These are phyloP conservation scores for Trypanosoma rangeli DNA, from an alignment of 208 protist genomes.

Conservation along the genomic window DNA sequence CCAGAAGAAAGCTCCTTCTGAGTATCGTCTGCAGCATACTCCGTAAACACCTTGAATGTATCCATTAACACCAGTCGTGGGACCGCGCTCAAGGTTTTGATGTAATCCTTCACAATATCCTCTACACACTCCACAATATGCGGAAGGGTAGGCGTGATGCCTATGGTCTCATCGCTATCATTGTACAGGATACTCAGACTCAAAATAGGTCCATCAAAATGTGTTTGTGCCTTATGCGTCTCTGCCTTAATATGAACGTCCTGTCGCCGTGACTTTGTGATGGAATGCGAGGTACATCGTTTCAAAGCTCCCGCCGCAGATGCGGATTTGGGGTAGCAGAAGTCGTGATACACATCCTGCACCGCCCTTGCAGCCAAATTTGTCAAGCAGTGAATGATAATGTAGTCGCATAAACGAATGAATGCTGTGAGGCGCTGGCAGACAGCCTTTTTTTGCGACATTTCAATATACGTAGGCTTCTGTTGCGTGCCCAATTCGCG, in stretches of 20 bases:
- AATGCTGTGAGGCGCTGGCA: constrained; percentile 93
- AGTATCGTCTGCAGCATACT: constrained; percentile 61
- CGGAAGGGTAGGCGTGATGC: constrained; percentile 64
- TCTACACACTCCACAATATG: constrained; percentile 83
- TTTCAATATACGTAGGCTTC: constrained; percentile 92
- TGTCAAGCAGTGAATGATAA: constrained; percentile 91
- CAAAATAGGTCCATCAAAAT: constrained; percentile 70
- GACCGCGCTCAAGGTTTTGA: constrained; percentile 84
- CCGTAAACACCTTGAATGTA: constrained; percentile 91
- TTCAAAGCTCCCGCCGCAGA: not conserved
- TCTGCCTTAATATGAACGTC: constrained; percentile 20
- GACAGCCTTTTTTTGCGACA: constrained; percentile 88
- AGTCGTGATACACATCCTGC: constrained; percentile 61
- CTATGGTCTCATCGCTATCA: constrained; percentile 59
- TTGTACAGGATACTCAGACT: constrained; percentile 84
- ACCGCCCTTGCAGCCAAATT: constrained; percentile 82
- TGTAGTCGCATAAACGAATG: constrained; percentile 94
- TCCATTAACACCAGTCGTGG: constrained; percentile 84
- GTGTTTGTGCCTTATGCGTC: constrained; percentile 21
- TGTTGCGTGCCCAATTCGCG: constrained; percentile 82
- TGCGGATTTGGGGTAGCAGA: constrained; percentile 58
- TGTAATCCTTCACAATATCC: constrained; percentile 88
- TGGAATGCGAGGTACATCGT: not conserved
- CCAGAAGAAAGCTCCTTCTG: constrained; percentile 61
- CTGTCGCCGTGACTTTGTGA: constrained; percentile 9